Evolutionary conservation across 768 basidiomycete species (phyloP).

Genomic region (Strobilomyces confusus): DNA sequence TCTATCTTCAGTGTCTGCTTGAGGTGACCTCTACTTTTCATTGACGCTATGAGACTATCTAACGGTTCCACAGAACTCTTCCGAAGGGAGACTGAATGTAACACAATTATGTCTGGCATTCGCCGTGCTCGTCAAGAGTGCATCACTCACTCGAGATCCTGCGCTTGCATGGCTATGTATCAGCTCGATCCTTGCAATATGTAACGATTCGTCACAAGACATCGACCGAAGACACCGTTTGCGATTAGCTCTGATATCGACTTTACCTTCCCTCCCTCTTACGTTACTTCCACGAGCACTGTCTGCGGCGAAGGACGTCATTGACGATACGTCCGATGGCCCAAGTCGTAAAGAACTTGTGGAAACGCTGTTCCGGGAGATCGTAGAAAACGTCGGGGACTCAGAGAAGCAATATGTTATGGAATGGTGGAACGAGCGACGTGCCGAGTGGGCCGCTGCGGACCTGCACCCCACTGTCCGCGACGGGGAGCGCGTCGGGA

Average conservation of each 20-base stretch:
- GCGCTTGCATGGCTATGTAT: conserved; percentile 71
- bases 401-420: conserved; percentile 63
- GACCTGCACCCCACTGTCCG: background rate
- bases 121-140: conserved; percentile 63
- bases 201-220: conserved; percentile 28
- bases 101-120: conserved; percentile 72
- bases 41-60: conserved; percentile 1
- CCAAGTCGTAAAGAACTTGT: conserved; percentile 42
- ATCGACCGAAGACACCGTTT: conserved; percentile 46
- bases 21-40: conserved; percentile 45
- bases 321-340: conserved; percentile 31
- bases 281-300: conserved; percentile 53
- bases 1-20: conserved; percentile 68
- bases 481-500: background rate
- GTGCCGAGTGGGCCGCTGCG: conserved; percentile 18
- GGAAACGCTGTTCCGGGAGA: conserved; percentile 57
- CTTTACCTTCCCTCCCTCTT: conserved; percentile 58
- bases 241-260: conserved; percentile 61
- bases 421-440: conserved; percentile 67
- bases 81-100: conserved; percentile 54
- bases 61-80: conserved; percentile 49
- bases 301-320: conserved; percentile 39
- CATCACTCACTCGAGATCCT: conserved; percentile 39
- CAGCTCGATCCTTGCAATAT: conserved; percentile 47
- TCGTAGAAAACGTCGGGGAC: conserved; percentile 63